phyloP scores from a whole-genome alignment of 768 basidiomycete genomes.

The Boletus rubropictus region DNA sequence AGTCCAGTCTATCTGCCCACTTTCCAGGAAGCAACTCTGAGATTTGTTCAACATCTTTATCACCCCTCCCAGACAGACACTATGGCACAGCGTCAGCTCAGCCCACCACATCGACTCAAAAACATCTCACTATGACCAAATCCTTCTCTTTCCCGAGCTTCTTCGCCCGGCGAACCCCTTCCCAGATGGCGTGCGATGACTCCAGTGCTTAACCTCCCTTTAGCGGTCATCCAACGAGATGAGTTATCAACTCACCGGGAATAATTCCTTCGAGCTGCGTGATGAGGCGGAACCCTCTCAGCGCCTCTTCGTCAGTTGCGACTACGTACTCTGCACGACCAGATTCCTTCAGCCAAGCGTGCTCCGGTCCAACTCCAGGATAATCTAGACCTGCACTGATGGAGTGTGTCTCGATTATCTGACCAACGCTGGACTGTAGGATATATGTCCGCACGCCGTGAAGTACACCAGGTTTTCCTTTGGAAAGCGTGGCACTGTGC shows the following conservation, averaged over 20 bases:
- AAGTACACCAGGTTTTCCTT: slow-evolving; percentile 88
- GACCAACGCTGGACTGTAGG: slow-evolving; percentile 80
- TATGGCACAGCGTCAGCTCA: slow-evolving; percentile 26
- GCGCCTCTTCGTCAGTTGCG: slow-evolving; percentile 90
- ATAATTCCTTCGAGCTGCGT: slow-evolving; percentile 97
- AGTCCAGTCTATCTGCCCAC: slow-evolving; percentile 91
- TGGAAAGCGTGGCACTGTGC: slow-evolving; percentile 91
- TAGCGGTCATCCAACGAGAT: slow-evolving; percentile 1
- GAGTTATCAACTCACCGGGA: slow-evolving; percentile 52
- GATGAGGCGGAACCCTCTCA: slow-evolving; percentile 85
- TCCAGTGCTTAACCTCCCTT: slow-evolving; percentile 62
- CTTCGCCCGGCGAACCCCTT: slow-evolving; percentile 79
- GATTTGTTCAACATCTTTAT: slow-evolving; percentile 97
- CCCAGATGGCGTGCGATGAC: slow-evolving; percentile 95
- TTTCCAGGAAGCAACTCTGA: slow-evolving; percentile 86
- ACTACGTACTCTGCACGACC: slow-evolving; percentile 89
- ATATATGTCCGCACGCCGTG: slow-evolving; percentile 97
- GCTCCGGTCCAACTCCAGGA: slow-evolving; percentile 96
- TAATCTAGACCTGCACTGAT: slow-evolving; percentile 96
- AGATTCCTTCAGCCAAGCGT: slow-evolving; percentile 94
- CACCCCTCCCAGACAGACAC: slow-evolving; percentile 93
- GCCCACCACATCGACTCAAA: slow-evolving; percentile 1
- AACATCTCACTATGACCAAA: slow-evolving; percentile 75
- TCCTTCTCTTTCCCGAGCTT: slow-evolving; percentile 78
- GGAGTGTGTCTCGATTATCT: slow-evolving; percentile 96